Evolutionary conservation across 2,329 filamentous ascomycete genomes (phyloP), one percentile per base, ranked within the genome.

Genomic region (Metarhizium rileyi): DNA sequence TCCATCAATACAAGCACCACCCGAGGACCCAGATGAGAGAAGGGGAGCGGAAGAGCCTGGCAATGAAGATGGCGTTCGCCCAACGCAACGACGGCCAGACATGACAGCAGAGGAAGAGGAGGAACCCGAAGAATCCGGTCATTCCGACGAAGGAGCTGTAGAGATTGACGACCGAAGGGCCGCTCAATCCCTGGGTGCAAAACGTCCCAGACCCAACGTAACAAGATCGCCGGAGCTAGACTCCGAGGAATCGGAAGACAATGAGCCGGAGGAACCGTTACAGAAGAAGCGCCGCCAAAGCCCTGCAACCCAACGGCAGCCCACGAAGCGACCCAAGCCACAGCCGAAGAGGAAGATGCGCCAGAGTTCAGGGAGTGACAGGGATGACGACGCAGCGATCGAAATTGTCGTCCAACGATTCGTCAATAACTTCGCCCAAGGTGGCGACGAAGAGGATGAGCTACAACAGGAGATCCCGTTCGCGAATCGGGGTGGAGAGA

Each of bases 371-470:
- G 16, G 43, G 36, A 57, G 58, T 26, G 59, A 58, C 12, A 58
- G 61, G 9, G 57, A 55, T 4, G 54, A 56, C 27, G 57, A 51
- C 16, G 56, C 55, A 5, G 61, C 62, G 2, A 67, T 83, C 41
- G 74, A 78, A 5, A 72, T 84, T n/a, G 76, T 71, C 1, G 76
- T 83, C 0, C 79, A 84, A 59, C 73, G 81, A 12, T 80, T 82
- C 44, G 61, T 69, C 56, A 77, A 75, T n/a, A 69, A 70, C 47
- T 68, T 68, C 28, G 63, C 60, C n/a, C 63, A 63, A 3, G 63
- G 65, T 12, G 68, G 70, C 4, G 67, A 69, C 36, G 71, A 72
- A 3, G 63, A 63, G 3, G 70, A 79, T 42, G 69, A 75, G 0
- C 66, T 78, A 4, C 71, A 71, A 42, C 59, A 66, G 2, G 73